Conservation (phyloP, 1,284 basidiomycete genomes). For the Pholiota adiposa region DNA sequence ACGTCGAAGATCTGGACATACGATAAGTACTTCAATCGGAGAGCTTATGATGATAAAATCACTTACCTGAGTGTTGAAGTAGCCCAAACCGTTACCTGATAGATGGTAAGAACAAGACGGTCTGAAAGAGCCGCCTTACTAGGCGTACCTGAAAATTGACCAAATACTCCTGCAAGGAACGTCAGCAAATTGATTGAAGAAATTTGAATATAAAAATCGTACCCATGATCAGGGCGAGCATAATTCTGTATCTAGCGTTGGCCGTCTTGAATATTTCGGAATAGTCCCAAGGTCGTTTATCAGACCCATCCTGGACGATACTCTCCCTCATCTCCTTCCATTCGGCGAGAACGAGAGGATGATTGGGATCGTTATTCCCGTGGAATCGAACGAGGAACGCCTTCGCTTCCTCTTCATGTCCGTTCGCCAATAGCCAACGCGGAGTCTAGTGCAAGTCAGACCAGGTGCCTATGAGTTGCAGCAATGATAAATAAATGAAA, state of each 20-base stretch:
- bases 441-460: neutral
- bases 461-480: neutral
- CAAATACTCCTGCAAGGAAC: neutral
- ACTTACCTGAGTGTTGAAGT: conserved; percentile 1
- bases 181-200: neutral
- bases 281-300: conserved; percentile 3
- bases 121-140: neutral
- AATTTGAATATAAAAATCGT: neutral
- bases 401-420: neutral
- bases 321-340: conserved; percentile 1
- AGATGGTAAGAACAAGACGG: neutral
- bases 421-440: conserved; percentile 1
- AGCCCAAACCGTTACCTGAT: neutral
- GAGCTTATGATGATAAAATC: neutral
- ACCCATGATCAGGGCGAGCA: neutral
- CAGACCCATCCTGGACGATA: neutral
- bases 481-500: neutral
- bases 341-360: conserved; percentile 2
- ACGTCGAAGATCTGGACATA: neutral
- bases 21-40: neutral
- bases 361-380: neutral
- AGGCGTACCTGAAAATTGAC: neutral
- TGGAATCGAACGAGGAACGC: conserved; percentile 2
- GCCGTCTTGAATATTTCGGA: neutral
- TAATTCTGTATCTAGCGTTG: neutral